phyloP scores from a whole-genome alignment of 441 rosid genomes.

The Pelargonium australe region DNA sequence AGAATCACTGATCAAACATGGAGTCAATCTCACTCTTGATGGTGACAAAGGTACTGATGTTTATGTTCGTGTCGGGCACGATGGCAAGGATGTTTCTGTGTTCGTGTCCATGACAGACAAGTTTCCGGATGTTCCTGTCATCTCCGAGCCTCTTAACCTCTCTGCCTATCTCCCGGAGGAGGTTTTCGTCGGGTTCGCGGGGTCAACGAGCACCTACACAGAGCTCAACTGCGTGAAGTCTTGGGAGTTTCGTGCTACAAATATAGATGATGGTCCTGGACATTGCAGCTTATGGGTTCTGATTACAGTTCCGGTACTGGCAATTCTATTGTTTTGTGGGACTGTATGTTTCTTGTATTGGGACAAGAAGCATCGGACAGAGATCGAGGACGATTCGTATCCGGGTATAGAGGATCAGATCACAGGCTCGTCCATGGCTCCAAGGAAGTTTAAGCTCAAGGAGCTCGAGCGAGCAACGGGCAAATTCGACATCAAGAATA shows the following conservation, averaged over 20 bases:
- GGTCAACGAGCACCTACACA: conserved; percentile 46
- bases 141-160: conserved; percentile 42
- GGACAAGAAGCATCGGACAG: conserved; percentile 22
- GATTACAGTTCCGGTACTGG: conserved; percentile 26
- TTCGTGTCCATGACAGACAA: conserved; percentile 23
- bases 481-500: conserved; percentile 40
- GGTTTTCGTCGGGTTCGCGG: conserved; percentile 52
- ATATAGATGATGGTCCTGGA: conserved; percentile 18
- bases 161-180: conserved; percentile 38
- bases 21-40: conserved; percentile 21
- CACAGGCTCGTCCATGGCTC: conserved; percentile 35
- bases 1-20: conserved; percentile 29
- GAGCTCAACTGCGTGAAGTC: conserved; percentile 49
- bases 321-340: background rate
- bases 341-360: conserved; percentile 13
- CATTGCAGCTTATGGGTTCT: conserved; percentile 26
- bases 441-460: conserved; percentile 39
- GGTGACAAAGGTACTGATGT: conserved; percentile 8
- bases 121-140: conserved; percentile 20
- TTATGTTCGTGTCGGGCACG: conserved; percentile 30
- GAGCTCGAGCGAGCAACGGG: conserved; percentile 55
- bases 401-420: conserved; percentile 47
- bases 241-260: conserved; percentile 38
- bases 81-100: conserved; percentile 38
- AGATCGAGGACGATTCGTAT: conserved; percentile 22